phyloP scores from a whole-genome alignment of 2,329 filamentous ascomycete genomes.

The Nannizziopsis arthrosporioides region DNA sequence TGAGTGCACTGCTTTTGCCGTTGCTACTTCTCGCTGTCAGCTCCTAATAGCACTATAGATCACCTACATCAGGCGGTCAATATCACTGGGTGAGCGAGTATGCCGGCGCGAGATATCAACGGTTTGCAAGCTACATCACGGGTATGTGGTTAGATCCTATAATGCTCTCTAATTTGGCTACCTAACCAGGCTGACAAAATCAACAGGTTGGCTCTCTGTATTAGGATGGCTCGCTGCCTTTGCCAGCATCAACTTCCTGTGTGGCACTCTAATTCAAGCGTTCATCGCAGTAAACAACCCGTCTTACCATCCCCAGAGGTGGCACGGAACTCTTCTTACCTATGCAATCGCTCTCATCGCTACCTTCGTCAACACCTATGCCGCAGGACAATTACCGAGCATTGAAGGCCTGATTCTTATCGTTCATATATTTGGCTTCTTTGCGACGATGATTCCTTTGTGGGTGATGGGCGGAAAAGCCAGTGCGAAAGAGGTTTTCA shows the following conservation, averaged over 20 bases:
- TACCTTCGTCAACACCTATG: slow-evolving; percentile 35
- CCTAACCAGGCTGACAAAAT: slow-evolving; percentile 2
- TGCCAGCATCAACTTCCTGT: slow-evolving; percentile 27
- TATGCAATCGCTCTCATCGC: slow-evolving; percentile 34
- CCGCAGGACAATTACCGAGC: slow-evolving; percentile 34
- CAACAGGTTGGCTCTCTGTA: slow-evolving; percentile 31
- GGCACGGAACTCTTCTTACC: slow-evolving; percentile 41
- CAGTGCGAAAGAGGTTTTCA: slow-evolving; percentile 36
- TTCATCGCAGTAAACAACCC: slow-evolving; percentile 29
- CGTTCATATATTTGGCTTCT: slow-evolving; percentile 43
- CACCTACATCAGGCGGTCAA: slow-evolving; percentile 32
- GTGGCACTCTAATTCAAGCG: slow-evolving; percentile 28
- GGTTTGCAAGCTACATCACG: slow-evolving; percentile 37
- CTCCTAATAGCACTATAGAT: background rate
- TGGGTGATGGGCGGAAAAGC: slow-evolving; percentile 33
- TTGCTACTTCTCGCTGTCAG: background rate
- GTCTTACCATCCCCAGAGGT: slow-evolving; percentile 30
- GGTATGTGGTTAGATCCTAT: slow-evolving; percentile 18
- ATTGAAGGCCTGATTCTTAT: slow-evolving; percentile 41
- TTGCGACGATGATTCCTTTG: slow-evolving; percentile 41
- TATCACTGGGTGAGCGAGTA: slow-evolving; percentile 34
- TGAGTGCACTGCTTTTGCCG: slow-evolving; percentile 13
- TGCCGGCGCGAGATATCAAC: slow-evolving; percentile 28
- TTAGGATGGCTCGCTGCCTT: slow-evolving; percentile 36
- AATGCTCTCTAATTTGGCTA: background rate